Evolutionary conservation across 441 rosid genomes (phyloP).

Genomic region (Sinapis alba): DNA sequence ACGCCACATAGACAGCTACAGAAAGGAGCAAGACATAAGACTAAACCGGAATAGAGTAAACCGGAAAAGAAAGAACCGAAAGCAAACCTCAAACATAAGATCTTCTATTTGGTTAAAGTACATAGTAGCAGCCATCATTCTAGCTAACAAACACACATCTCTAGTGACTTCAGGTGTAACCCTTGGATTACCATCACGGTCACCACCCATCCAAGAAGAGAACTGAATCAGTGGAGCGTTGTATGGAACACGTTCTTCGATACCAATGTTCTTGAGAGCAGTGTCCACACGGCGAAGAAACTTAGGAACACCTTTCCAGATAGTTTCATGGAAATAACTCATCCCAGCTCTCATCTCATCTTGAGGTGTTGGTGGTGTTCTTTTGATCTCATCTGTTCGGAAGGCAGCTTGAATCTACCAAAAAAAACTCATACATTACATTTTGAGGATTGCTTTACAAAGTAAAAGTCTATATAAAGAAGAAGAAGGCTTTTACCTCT

Average conservation of each 20-base stretch:
- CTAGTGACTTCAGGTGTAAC: neutral
- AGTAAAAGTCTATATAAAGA: neutral
- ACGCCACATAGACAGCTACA: constrained; percentile 5
- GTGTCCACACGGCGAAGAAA: constrained; percentile 1
- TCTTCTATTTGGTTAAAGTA: neutral
- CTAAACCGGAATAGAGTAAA: neutral
- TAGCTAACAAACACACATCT: constrained; percentile 1
- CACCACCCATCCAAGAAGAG: constrained; percentile 7
- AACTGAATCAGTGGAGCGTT: neutral
- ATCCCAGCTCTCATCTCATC: constrained; percentile 9
- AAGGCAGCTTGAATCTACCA: constrained; percentile 1
- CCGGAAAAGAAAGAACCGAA: neutral
- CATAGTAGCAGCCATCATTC: constrained; percentile 8
- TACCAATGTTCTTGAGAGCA: neutral
- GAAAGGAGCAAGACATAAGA: neutral
- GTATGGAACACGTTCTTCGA: neutral
- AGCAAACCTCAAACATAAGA: constrained; percentile 4
- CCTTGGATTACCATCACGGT: constrained; percentile 8
- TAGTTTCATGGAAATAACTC: neutral
- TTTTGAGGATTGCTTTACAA: neutral
- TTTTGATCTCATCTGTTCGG: neutral
- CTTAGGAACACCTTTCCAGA: constrained; percentile 3
- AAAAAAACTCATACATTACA: neutral
- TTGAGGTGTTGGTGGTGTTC: neutral
- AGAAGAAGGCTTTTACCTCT: neutral